Base-by-base conservation (phyloP, 495 filamentous ascomycete genomes). In the Penicillium antarcticum region DNA sequence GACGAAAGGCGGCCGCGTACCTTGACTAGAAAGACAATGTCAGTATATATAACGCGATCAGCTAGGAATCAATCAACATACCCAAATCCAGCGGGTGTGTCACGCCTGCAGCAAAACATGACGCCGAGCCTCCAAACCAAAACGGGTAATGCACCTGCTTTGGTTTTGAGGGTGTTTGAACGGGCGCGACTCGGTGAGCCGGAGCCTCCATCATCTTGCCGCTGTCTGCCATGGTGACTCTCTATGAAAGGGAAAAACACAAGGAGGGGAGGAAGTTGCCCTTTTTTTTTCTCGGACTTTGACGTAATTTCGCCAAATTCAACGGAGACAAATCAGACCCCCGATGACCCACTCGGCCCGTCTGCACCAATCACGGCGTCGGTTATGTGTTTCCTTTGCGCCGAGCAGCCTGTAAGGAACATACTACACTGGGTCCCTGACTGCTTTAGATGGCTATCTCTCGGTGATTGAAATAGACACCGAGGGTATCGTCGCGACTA, bases 41-140 rank as follows among this genome's bases (percentile, higher is more conserved):
- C 39, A 74, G 60, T 36, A 42, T 21, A 21, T 5, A 44, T 44
- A 34, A 10, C 42, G 42, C 0, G 39, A n/a, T 42, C 37, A 23
- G n/a, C 5, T 12, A 19, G 17, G 18, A 39, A 31, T 16, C 31
- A 38, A 24, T 23, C 17, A 49, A 67, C 73, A 48, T 70, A 78
- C 74, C 73, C 52, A 78, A 76, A 80, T 95, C 90, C 58, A 97
- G 75, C 23, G 92, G 92, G 75, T 97, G 92, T 29, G 92, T 97
- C 18, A 95, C 84, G 56, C 82, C 84, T 10, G 92, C 92, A 32
- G 92, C 91, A 73, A 95, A 86, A 67, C 88, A 92, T 56, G 87
- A 91, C 16, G 92, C 89, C 61, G 87, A 92, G 18, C 92, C 92
- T 34, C 92, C 92, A 70, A 97, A 95, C 92, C 92, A 96, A 73